phyloP scores from a whole-genome alignment of 2,329 filamentous ascomycete genomes.

The Fusarium scirpi region DNA sequence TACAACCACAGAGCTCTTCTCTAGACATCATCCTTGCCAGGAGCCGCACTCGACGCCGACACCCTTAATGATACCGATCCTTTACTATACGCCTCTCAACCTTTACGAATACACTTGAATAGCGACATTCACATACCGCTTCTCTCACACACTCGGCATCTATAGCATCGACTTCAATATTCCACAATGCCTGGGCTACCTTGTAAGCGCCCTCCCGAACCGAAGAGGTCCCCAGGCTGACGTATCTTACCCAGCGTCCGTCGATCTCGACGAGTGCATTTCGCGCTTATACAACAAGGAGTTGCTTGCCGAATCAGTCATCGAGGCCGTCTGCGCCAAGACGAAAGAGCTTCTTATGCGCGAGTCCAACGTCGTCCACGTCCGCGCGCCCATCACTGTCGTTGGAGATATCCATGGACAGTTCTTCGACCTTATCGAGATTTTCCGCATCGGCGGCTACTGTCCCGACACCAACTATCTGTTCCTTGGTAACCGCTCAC shows the following conservation, averaged over 20 bases:
- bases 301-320: constrained; percentile 94
- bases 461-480: constrained; percentile 99
- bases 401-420: constrained; percentile 99
- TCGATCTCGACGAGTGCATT: constrained; percentile 99
- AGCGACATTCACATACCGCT: constrained; percentile 6
- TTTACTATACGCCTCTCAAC: constrained; percentile 26
- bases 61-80: constrained; percentile 60
- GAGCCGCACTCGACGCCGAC: constrained; percentile 50
- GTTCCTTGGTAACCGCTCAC: constrained; percentile 78
- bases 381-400: constrained; percentile 93
- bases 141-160: constrained; percentile 4
- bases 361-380: constrained; percentile 99
- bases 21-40: constrained; percentile 53
- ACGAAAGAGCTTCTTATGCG: constrained; percentile 99
- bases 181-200: constrained; percentile 68
- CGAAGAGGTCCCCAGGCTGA: constrained; percentile 29
- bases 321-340: constrained; percentile 99
- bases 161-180: constrained; percentile 9
- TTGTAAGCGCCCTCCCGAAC: constrained; percentile 56
- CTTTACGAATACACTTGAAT: constrained; percentile 18
- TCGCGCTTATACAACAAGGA: constrained; percentile 96
- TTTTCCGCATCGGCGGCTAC: constrained; percentile 97
- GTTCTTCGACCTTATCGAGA: constrained; percentile 99
- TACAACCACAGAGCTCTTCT: constrained; percentile 52
- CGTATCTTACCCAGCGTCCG: constrained; percentile 73